Conservation (phyloP, 345 rosid genomes). For the Aegle marmelos region DNA sequence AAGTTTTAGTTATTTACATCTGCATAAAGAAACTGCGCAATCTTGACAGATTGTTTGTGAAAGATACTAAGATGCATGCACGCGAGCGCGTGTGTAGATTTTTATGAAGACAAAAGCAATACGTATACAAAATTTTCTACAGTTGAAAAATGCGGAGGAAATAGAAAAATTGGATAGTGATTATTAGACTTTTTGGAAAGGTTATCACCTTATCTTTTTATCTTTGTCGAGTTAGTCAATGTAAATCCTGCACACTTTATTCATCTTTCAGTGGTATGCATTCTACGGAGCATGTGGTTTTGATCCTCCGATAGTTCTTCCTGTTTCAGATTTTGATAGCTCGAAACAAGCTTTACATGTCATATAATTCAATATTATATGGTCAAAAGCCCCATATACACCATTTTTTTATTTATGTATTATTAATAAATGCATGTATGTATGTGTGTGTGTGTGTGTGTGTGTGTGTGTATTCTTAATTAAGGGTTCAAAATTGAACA, state of each 20-base stretch:
- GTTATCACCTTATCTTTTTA: conserved; percentile 20
- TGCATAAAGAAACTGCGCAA: no score
- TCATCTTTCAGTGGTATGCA: neutral
- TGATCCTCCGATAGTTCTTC: neutral
- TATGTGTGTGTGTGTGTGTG: no score
- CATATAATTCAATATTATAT: neutral
- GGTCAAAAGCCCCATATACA: neutral
- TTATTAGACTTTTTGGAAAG: conserved; percentile 18
- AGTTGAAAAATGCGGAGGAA: neutral
- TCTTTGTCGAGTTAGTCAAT: conserved; percentile 22
- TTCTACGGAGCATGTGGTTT: neutral
- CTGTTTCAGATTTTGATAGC: neutral
- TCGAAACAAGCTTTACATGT: neutral
- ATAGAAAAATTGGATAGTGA: neutral
- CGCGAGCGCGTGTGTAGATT: no score
- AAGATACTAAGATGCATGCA: no score
- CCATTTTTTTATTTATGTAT: neutral
- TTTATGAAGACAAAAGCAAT: neutral
- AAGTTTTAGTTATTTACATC: no score
- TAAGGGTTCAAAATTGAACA: no score
- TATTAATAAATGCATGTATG: neutral
- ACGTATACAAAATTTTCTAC: conserved; percentile 3
- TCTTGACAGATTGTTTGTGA: no score
- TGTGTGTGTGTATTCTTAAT: no score
- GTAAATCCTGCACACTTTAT: neutral